Base-by-base conservation (phyloP, 1,284 basidiomycete genomes). In the Heterobasidion parviporum region DNA sequence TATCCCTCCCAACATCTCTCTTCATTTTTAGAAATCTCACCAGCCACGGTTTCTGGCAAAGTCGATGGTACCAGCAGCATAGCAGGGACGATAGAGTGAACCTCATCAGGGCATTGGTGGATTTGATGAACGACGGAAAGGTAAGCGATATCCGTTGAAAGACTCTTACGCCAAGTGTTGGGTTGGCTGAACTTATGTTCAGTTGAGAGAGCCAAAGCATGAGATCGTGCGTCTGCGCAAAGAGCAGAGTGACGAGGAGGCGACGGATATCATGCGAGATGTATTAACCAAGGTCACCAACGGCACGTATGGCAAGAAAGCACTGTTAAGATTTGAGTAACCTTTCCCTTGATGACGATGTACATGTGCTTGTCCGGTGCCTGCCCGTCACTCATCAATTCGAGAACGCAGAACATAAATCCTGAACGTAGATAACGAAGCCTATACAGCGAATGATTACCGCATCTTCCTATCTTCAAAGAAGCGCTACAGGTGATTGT, bases 391-490 rank as follows among this genome's bases (percentile, higher is more conserved):
- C 26, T 26, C 26, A 26, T 26, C 26, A 26, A 26, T 26, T 26
- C 5, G 26, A 26, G 9, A 50, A 53, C 5, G 10, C 33, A 14
- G 46, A 46, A 49, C 14, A 55, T 51, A 50, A 48, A 57, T 55
- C 45, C n/a, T n/a, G 36, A 52, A 57, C 52, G 46, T 20, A 58
- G 55, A 59, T 58, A 61, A 54, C 12, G 10, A 53, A 47, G 48
- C 33, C 48, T 45, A 26, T 34, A 44, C 47, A 53, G 12, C 12
- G 8, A 48, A 14, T 14, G 2, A 58, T 69, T 76, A 89, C 68
- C 82, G 76, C 74, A 89, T 84, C 67, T 92, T 94, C 68, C 92
- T 84, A 68, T 93, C 92, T 70, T 92, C 89, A 70, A 94, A 94
- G 77, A 94, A 94, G 58, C 80, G 78, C 90, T 92, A 62, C 8